phyloP scores from a whole-genome alignment of 305 asterid species.

The Nicotiana rustica region DNA sequence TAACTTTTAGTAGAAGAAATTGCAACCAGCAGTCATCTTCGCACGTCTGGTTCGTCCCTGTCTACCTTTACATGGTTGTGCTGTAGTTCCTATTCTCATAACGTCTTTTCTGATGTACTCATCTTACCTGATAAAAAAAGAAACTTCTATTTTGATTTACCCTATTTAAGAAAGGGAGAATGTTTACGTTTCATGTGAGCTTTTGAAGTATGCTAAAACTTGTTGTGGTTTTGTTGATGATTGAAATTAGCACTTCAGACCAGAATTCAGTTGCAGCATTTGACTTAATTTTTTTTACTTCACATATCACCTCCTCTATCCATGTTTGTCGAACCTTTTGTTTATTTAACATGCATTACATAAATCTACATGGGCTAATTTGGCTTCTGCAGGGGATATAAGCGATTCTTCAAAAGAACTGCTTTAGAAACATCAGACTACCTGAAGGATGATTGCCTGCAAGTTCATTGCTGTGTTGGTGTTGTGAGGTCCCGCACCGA shows the following conservation, averaged over 20 bases:
- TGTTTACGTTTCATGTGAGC: neutral
- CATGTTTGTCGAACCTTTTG: neutral
- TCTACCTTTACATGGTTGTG: neutral
- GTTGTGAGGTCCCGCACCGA: constrained; percentile 86
- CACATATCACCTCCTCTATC: constrained; percentile 5
- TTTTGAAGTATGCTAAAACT: constrained; percentile 26
- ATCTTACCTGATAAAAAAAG: too few relatives aligned
- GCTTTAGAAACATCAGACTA: constrained; percentile 83
- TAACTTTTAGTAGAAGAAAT: constrained; percentile 25
- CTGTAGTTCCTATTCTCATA: neutral
- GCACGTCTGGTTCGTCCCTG: neutral
- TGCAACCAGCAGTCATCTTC: neutral
- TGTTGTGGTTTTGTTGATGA: constrained; percentile 28
- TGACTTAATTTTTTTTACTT: neutral
- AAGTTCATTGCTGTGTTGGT: constrained; percentile 91
- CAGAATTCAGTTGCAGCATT: neutral
- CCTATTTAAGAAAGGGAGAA: neutral
- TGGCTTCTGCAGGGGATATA: constrained; percentile 80
- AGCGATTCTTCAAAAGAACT: constrained; percentile 78
- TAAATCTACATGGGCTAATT: neutral
- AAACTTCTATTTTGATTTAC: constrained; percentile 14
- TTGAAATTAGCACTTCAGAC: neutral
- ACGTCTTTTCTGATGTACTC: constrained; percentile 1
- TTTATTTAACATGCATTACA: neutral
- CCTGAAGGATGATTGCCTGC: constrained; percentile 87